phyloP scores from a whole-genome alignment of 441 rosid species.

The Jatropha podagrica region DNA sequence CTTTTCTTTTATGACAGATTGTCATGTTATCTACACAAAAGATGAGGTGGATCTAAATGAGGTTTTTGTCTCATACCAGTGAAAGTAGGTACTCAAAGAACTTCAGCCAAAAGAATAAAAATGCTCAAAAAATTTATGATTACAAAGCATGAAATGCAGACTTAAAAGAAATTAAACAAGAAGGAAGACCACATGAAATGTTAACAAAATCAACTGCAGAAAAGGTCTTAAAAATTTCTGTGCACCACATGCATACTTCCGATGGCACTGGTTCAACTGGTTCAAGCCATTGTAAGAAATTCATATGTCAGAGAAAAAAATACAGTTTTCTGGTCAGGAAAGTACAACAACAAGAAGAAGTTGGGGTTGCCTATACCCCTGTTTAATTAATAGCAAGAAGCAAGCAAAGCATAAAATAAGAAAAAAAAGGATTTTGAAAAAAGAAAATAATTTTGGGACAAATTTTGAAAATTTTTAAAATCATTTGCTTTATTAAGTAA shows the following conservation, averaged over 20 bases:
- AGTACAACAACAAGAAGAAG: too few species aligned
- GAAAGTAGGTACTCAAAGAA: too few species aligned
- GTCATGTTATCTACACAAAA: not conserved
- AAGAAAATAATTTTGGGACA: too few species aligned
- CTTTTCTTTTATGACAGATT: not conserved
- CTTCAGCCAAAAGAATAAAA: not conserved
- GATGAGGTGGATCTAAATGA: not conserved
- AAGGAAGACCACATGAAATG: not conserved
- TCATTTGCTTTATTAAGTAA: too few species aligned
- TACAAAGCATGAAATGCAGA: not conserved
- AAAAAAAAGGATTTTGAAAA: too few species aligned
- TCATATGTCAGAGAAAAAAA: not conserved
- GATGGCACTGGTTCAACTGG: not conserved
- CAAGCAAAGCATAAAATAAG: too few species aligned
- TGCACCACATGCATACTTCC: not conserved
- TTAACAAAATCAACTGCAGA: too few species aligned
- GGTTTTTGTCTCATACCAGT: too few species aligned
- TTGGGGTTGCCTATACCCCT: too few species aligned
- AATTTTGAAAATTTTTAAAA: too few species aligned
- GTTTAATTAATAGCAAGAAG: too few species aligned
- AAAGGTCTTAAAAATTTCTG: too few species aligned
- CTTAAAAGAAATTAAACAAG: not conserved
- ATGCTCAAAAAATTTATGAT: not conserved
- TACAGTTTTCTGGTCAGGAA: not conserved
- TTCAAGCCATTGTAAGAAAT: not conserved